Evolutionary conservation across 371 early-diverging fungal species (phyloP).

Genomic region (Lichtheimia hyalospora): DNA sequence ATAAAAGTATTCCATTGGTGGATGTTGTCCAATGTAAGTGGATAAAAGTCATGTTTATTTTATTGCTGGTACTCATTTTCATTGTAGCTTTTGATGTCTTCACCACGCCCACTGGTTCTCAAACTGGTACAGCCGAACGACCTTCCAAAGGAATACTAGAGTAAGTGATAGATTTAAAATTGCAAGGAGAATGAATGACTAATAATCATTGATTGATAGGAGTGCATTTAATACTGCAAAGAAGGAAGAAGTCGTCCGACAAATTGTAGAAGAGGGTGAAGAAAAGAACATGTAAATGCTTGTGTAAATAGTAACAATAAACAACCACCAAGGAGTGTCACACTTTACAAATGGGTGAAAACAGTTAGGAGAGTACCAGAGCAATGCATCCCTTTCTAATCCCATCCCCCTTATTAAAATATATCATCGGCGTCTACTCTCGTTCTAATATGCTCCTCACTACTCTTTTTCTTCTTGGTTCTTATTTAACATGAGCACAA

Average conservation of each 20-base stretch:
- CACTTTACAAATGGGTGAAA: not conserved
- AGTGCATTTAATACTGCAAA: slow-evolving; percentile 26
- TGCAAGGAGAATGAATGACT: not conserved
- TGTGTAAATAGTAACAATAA: not conserved
- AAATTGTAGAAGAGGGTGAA: slow-evolving; percentile 20
- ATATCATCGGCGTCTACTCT: not conserved
- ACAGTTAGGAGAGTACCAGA: too few species aligned
- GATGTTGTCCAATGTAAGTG: slow-evolving; percentile 45
- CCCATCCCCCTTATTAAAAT: not conserved
- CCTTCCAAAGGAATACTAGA: slow-evolving; percentile 26
- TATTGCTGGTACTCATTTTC: not conserved
- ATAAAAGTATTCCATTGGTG: slow-evolving; percentile 42
- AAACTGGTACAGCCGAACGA: slow-evolving; percentile 20
- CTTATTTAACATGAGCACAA: not conserved
- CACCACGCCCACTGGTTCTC: slow-evolving; percentile 14
- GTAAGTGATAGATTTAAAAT: slow-evolving; percentile 9
- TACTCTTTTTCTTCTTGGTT: slow-evolving; percentile 7
- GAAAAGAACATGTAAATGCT: slow-evolving; percentile 23
- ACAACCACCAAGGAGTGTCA: not conserved
- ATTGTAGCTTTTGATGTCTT: slow-evolving; percentile 29
- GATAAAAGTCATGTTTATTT: too few species aligned
- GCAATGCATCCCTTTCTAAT: not conserved
- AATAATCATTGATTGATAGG: slow-evolving; percentile 8
- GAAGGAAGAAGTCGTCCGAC: slow-evolving; percentile 18
- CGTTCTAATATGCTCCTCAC: not conserved